phyloP scores from a whole-genome alignment of 1,139 yeast species.

The Pneumocystis murina region DNA sequence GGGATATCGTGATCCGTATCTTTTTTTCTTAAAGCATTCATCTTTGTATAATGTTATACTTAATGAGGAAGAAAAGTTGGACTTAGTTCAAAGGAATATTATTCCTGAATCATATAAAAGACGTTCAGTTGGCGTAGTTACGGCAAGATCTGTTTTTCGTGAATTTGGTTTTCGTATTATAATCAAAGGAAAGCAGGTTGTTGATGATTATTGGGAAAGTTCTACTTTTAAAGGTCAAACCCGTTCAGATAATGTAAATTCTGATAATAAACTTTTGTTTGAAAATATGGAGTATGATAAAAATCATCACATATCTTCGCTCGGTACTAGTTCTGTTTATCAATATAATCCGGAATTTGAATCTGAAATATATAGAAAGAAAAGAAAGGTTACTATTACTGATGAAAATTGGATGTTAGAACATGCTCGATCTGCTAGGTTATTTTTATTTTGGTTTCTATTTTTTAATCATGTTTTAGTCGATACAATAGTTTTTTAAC shows the following conservation, averaged over 20 bases:
- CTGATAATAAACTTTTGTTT: constrained; percentile 38
- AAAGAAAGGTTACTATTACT: constrained; percentile 28
- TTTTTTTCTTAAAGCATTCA: constrained; percentile 73
- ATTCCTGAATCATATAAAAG: constrained; percentile 87
- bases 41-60: constrained; percentile 59
- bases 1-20: constrained; percentile 86
- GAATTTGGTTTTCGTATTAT: constrained; percentile 86
- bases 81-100: constrained; percentile 63
- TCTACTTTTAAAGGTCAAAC: constrained; percentile 52
- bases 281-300: constrained; percentile 32
- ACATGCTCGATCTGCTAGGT: constrained; percentile 59
- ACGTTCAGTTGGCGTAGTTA: constrained; percentile 72
- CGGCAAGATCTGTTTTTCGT: constrained; percentile 77
- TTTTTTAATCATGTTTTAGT: not conserved
- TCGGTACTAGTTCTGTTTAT: constrained; percentile 32
- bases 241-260: constrained; percentile 73
- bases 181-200: constrained; percentile 62
- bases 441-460: not conserved
- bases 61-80: constrained; percentile 65
- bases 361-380: constrained; percentile 20
- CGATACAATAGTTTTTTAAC: constrained; percentile 50
- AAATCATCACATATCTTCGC: constrained; percentile 40
- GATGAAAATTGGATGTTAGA: constrained; percentile 80
- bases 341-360: constrained; percentile 22
- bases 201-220: constrained; percentile 81